Evolutionary conservation across 2,329 filamentous ascomycete species (phyloP).

Genomic region (Dothideomycetidae sp.): DNA sequence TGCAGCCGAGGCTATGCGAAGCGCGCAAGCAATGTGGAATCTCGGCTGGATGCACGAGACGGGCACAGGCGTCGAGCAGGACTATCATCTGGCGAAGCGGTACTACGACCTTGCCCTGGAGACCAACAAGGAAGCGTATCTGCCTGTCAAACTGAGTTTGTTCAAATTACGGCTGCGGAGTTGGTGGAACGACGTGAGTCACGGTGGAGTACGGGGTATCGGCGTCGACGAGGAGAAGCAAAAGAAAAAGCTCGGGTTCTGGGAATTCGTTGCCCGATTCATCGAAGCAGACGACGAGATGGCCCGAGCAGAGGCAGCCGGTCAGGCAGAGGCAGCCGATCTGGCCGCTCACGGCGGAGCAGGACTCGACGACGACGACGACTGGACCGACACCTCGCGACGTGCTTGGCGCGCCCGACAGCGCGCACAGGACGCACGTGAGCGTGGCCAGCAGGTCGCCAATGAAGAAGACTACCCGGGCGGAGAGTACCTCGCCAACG

Average conservation of each 20-base stretch:
- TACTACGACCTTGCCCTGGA: constrained; percentile 89
- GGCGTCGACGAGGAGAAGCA: constrained; percentile 54
- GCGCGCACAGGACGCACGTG: constrained; percentile 4
- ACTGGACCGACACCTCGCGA: neutral
- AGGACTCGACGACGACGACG: constrained; percentile 1
- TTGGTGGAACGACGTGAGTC: constrained; percentile 86
- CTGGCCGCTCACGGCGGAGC: neutral
- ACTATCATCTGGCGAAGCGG: constrained; percentile 91
- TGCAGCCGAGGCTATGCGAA: constrained; percentile 80
- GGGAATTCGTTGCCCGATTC: constrained; percentile 6
- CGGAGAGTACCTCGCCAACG: constrained; percentile 6
- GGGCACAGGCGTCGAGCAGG: constrained; percentile 78
- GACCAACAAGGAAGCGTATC: constrained; percentile 80
- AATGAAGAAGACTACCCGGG: neutral
- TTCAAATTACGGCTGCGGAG: constrained; percentile 72
- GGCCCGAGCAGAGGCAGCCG: neutral
- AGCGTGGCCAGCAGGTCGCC: neutral
- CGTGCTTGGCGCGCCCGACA: neutral
- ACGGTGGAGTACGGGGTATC: constrained; percentile 85
- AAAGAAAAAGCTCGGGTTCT: constrained; percentile 32
- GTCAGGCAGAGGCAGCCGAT: neutral
- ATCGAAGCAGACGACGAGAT: constrained; percentile 2
- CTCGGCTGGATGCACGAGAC: constrained; percentile 99
- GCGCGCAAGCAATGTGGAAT: constrained; percentile 92
- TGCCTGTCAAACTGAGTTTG: constrained; percentile 79